phyloP scores from a whole-genome alignment of 495 filamentous ascomycete genomes.

The Bryoglossum gracile region DNA sequence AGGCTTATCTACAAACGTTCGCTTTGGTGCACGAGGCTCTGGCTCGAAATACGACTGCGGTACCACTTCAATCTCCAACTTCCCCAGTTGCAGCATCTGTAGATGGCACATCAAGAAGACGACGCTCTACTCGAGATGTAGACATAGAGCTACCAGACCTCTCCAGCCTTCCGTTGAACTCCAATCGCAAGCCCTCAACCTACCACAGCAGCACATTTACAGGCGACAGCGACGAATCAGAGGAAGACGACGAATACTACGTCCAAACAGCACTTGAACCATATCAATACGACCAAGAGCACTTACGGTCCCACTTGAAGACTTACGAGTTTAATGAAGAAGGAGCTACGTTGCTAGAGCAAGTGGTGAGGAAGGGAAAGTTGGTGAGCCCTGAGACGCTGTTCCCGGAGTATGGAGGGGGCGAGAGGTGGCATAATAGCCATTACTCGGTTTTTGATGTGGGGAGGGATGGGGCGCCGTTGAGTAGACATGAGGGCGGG shows the following conservation, averaged over 20 bases:
- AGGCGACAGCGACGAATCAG: conserved; percentile 25
- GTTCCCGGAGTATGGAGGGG: conserved; percentile 28
- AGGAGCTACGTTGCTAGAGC: conserved; percentile 30
- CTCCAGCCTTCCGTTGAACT: background rate
- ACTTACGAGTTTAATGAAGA: conserved; percentile 27
- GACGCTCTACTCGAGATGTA: conserved; percentile 8
- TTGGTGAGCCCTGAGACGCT: conserved; percentile 27
- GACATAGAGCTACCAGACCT: background rate
- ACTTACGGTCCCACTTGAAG: conserved; percentile 33
- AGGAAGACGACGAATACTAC: conserved; percentile 28
- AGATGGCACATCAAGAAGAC: background rate
- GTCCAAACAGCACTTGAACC: conserved; percentile 21
- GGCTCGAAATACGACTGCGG: conserved; percentile 1
- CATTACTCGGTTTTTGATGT: conserved; percentile 47
- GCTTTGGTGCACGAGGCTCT: conserved; percentile 28
- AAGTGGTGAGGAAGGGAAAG: conserved; percentile 29
- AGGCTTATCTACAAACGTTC: conserved; percentile 31
- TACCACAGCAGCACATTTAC: conserved; percentile 21
- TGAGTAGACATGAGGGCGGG: conserved; percentile 24
- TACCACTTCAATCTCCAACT: conserved; percentile 7
- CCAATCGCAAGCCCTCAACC: background rate
- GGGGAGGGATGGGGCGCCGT: conserved; percentile 32
- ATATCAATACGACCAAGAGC: conserved; percentile 27
- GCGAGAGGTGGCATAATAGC: conserved; percentile 32
- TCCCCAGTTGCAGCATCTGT: conserved; percentile 3